Conservation (phyloP, 1,139 yeast species). For the Yamadazyma kanchanaburiensis region DNA sequence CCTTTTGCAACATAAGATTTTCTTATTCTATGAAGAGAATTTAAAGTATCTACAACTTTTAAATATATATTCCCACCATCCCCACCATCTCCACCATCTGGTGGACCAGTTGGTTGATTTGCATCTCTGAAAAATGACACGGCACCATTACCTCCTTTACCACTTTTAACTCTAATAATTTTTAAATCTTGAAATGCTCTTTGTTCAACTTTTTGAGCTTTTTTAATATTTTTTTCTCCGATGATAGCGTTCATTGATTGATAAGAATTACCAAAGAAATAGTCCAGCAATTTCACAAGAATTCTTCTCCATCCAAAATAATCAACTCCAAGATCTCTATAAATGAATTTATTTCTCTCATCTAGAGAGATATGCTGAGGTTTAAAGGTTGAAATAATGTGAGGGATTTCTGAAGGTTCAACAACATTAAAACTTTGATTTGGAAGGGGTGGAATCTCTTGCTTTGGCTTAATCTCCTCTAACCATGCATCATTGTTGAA, state of each 20-base stretch:
- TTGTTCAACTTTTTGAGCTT: constrained; percentile 36
- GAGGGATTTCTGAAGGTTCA: constrained; percentile 3
- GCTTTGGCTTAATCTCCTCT: constrained; percentile 9
- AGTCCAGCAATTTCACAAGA: constrained; percentile 32
- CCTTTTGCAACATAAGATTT: constrained; percentile 66
- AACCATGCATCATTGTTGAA: constrained; percentile 12
- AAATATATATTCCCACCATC: constrained; percentile 84
- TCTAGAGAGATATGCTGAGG: constrained; percentile 8
- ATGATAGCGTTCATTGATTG: constrained; percentile 39
- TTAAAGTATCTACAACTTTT: constrained; percentile 69
- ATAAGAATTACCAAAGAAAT: constrained; percentile 41
- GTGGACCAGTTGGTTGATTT: constrained; percentile 83
- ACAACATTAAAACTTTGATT: constrained; percentile 6
- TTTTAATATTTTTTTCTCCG: constrained; percentile 21
- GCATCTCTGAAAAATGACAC: constrained; percentile 87
- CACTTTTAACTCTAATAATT: constrained; percentile 66
- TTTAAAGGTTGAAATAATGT: constrained; percentile 1
- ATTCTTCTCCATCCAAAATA: constrained; percentile 17
- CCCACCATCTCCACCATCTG: constrained; percentile 99
- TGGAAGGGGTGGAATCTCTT: constrained; percentile 8
- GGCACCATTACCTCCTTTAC: constrained; percentile 86
- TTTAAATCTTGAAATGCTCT: constrained; percentile 57
- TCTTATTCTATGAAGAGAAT: constrained; percentile 67
- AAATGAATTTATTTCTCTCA: constrained; percentile 11
- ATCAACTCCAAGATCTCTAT: constrained; percentile 19